Evolutionary conservation across 768 basidiomycete species (phyloP), one percentile per base, ranked within the genome.

Genomic region (Tephrocybe rancida): DNA sequence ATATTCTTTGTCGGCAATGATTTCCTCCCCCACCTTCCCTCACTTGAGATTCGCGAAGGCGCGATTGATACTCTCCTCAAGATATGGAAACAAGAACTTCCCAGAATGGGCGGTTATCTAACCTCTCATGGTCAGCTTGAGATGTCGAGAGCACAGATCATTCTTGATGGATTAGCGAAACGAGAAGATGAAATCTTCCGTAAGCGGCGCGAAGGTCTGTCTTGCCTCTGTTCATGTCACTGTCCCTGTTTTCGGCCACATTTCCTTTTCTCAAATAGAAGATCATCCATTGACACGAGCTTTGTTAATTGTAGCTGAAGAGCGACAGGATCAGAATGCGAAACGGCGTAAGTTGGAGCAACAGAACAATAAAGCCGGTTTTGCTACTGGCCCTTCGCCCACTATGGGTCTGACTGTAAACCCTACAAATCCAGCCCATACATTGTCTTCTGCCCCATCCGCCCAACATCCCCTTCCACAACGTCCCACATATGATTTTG

Each of bases 1-100:
- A 98, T 98, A 62, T 99, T 99, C 86, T 98, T 99, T 73, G 97
- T 99, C 69, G 97, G 97, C 62, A 99, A 99, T 77, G 94, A 98
- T 78, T 95, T 99, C 82, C 81, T 99, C 63, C 97, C 97, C 19
- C 97, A 99, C 76, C 81, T 99, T 53, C 97, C 97, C 22, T 93
- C 90, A 54, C 84, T 99, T 80, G 97, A 99, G 79, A 99, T 99
- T 68, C 85, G 97, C 64, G 96, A 99, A 78, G 97, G 97, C 57
- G 97, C 96, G 26, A 98, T 99, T 77, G 97, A 98, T 78, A 97
- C 91, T 52, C 76, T 99, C 56, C 74, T 99, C 67, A 88, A 83
- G 71, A 98, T 99, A 45, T 99, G 97, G 97, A 94, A 91, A 73
- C 79, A 79, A 72, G 93, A 95, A 68, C 76, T 99, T 34, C 87